Conservation (phyloP, 768 basidiomycete species). For the Podaxis sp. region DNA sequence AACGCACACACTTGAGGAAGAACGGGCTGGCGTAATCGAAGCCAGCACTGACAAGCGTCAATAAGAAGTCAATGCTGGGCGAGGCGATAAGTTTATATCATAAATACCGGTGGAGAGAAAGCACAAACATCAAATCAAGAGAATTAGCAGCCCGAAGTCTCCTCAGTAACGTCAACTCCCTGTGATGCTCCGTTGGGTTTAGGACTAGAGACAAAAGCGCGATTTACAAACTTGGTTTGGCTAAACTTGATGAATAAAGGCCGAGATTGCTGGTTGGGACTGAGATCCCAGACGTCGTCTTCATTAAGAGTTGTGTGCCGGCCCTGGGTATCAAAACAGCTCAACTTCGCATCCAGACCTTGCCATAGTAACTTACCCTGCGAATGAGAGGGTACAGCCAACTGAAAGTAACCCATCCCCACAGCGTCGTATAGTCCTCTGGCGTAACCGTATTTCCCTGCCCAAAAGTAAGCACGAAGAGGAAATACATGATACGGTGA, state of each 20-base stretch:
- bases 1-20: conserved; percentile 65
- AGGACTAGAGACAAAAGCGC: not conserved
- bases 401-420: conserved; percentile 67
- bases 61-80: conserved; percentile 55
- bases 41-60: conserved; percentile 67
- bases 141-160: conserved; percentile 45
- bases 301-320: conserved; percentile 60
- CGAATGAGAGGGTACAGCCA: conserved; percentile 71
- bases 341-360: no score
- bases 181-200: conserved; percentile 14
- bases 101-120: not conserved
- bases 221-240: conserved; percentile 28
- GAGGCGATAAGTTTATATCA: not conserved
- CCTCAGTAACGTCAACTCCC: conserved; percentile 39
- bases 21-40: conserved; percentile 83
- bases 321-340: conserved; percentile 30
- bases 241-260: conserved; percentile 59
- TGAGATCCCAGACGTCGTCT: conserved; percentile 69
- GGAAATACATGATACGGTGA: conserved; percentile 8
- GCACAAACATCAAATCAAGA: conserved; percentile 38
- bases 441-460: conserved; percentile 59
- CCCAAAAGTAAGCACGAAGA: not conserved
- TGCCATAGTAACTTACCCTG: conserved; percentile 36
- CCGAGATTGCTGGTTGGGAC: conserved; percentile 64
- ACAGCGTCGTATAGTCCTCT: conserved; percentile 75